Evolutionary conservation across 768 basidiomycete genomes (phyloP), one percentile per base, ranked within the genome.

Genomic region (Obba rivulosa): DNA sequence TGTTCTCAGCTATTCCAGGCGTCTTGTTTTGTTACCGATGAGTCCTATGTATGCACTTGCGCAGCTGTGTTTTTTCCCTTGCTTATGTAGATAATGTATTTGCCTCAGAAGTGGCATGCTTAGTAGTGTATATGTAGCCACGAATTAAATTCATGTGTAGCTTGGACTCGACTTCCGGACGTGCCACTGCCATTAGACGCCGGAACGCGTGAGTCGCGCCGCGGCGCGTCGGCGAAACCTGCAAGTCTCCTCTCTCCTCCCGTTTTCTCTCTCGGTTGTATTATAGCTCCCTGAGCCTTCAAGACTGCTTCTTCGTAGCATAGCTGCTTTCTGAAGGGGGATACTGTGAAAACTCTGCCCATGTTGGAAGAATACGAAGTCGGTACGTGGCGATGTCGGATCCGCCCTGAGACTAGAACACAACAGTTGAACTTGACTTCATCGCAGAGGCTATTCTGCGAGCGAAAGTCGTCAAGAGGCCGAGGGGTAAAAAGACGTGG

Each of bases 321-420:
- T n/a, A n/a, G 50, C 46, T 45, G 66, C 62, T 56, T 63, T 59
- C 56, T 68, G n/a, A n/a, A 67, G 55, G 70, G 66, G 38, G 71
- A 72, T 47, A n/a, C n/a, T n/a, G n/a, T n/a, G n/a, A n/a, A n/a
- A n/a, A n/a, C n/a, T n/a, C n/a, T n/a, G n/a, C 5, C 7, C 13
- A 31, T 31, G 28, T 31, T 13, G 28, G 69, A 66, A 46, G 80
- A 83, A 58, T 86, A 83, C 60, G 81, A 82, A 78, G 82, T 86
- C 51, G 83, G 84, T 81, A 48, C 67, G 82, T 68, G 3, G n/a
- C n/a, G n/a, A n/a, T n/a, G n/a, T n/a, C n/a, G n/a, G n/a, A n/a
- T n/a, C n/a, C n/a, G n/a, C n/a, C n/a, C n/a, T n/a, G n/a, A n/a
- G n/a, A n/a, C n/a, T n/a, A n/a, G n/a, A n/a, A n/a, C n/a, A 13